Evolutionary conservation across 495 filamentous ascomycete species (phyloP).

Genomic region (Friedmanniomyces endolithicus): DNA sequence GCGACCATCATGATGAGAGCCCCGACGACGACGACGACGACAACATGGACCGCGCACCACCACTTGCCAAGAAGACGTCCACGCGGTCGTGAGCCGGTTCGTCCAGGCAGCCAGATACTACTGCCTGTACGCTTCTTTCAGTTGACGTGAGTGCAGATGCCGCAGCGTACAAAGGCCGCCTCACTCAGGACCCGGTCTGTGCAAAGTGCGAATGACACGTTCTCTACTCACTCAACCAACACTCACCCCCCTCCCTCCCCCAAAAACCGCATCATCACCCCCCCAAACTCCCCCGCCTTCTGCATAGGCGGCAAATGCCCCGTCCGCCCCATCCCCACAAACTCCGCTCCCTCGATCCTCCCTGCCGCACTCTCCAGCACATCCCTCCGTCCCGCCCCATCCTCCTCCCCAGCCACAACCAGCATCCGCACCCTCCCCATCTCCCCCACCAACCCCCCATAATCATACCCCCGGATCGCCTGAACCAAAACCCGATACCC

Average conservation of each 20-base stretch:
- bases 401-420: slow-evolving; percentile 10
- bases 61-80: no score
- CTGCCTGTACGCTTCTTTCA: no score
- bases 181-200: no score
- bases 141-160: no score
- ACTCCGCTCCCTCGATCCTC: slow-evolving; percentile 7
- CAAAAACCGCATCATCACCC: slow-evolving; percentile 7
- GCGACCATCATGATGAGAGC: no score
- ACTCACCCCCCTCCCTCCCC: not conserved
- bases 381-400: not conserved
- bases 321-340: slow-evolving; percentile 4
- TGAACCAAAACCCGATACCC: slow-evolving; percentile 13
- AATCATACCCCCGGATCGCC: slow-evolving; percentile 16
- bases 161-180: no score
- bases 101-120: no score
- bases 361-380: slow-evolving; percentile 1
- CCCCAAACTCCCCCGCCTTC: slow-evolving; percentile 6
- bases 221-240: no score
- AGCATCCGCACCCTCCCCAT: slow-evolving; percentile 7
- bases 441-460: not conserved
- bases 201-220: no score
- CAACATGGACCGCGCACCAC: not conserved
- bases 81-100: no score
- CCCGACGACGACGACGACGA: not conserved
- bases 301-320: slow-evolving; percentile 19